Evolutionary conservation across 2,329 filamentous ascomycete genomes (phyloP), one percentile per base, ranked within the genome.

Genomic region (Hyphodiscus sp.): DNA sequence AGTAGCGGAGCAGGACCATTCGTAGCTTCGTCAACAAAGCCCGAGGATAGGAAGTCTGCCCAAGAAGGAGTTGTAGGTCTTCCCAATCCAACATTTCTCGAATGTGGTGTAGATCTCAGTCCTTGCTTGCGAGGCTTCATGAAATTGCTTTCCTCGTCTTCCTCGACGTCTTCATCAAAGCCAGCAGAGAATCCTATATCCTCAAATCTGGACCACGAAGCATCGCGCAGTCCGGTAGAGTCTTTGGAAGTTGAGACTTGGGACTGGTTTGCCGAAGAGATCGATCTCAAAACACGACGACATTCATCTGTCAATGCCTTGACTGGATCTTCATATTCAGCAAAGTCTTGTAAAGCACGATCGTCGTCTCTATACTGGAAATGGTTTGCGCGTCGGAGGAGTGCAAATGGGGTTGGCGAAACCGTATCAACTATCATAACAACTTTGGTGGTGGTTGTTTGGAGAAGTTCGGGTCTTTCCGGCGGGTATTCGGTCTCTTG

Each of bases 361-460:
- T 97, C 91, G 46, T 91, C 86, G 59, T 96, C 91, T 55, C 91
- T 85, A 68, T 96, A 99, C 70, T 96, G 87, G 68, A 99, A 97
- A 68, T 97, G 87, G 68, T 89, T 96, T 45, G 91, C 90, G 62
- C 94, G 84, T 56, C 94, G 87, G 44, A 99, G 75, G 13, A 99
- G 78, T 2, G 94, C 81, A 70, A 97, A 97, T 0, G 94, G 94
- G 0, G 91, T 96, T 0, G 94, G 91, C 0, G 94, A 99, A 38
- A 99, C 92, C 0, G 85, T 84, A 62, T 97, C 89, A 19, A 99
- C 94, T 59, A 96, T 91, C 91, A 99, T 96, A 56, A 95, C 85
- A 4, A 99, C 91, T 67, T 89, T 91, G 56, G 91, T 87, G 2
- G 91, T 96, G 1, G 81, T 80, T 4, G 87, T 83, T 67, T 91